Conservation (phyloP, 2,329 filamentous ascomycete genomes). For the Colletotrichum orbiculare region DNA sequence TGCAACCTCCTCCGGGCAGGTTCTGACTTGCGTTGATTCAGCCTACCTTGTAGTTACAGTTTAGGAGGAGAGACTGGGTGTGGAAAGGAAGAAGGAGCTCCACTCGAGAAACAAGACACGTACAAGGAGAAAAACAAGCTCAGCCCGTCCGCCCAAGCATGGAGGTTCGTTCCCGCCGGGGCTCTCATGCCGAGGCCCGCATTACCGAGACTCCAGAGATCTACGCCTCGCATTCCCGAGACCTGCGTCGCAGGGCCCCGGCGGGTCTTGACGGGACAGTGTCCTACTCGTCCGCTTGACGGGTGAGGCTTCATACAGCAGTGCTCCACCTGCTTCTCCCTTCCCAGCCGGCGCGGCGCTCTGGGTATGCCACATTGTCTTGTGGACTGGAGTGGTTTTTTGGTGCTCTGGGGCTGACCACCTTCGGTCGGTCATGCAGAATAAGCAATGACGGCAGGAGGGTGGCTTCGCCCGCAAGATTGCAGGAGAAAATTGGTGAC, state of each 20-base stretch:
- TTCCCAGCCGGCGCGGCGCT: no score
- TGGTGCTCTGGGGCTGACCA: constrained; percentile 14
- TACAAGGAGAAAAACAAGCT: constrained; percentile 2
- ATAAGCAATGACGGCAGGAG: constrained; percentile 27
- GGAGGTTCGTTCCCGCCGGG: constrained; percentile 2
- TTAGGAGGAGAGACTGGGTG: no score
- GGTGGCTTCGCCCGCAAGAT: constrained; percentile 4
- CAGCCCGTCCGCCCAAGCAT: neutral
- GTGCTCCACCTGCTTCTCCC: neutral
- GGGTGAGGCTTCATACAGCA: constrained; percentile 6
- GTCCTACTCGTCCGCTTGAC: constrained; percentile 23
- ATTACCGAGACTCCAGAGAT: constrained; percentile 30
- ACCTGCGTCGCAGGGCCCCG: constrained; percentile 26
- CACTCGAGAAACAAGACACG: no score
- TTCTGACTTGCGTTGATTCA: neutral
- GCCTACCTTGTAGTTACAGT: no score
- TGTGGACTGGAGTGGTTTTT: no score
- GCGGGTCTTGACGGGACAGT: constrained; percentile 18
- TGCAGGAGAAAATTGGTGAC: neutral
- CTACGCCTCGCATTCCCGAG: constrained; percentile 31
- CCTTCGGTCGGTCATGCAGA: constrained; percentile 21
- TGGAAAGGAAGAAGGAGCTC: no score
- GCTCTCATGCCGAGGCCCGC: constrained; percentile 30
- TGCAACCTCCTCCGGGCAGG: no score
- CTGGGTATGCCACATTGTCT: no score